Evolutionary conservation across 495 filamentous ascomycete genomes (phyloP).

Genomic region (Penicillium maclennaniae): DNA sequence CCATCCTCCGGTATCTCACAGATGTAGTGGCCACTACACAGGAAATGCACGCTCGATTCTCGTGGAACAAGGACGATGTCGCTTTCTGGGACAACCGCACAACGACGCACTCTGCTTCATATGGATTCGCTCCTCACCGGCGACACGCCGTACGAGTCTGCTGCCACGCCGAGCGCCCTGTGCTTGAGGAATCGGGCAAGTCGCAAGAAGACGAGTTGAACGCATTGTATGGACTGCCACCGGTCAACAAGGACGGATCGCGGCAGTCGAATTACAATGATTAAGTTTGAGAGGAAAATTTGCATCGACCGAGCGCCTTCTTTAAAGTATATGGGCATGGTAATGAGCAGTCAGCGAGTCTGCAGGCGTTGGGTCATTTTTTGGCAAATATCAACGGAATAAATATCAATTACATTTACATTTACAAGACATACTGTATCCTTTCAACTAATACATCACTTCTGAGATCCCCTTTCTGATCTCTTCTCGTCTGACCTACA

Average conservation of each 20-base stretch:
- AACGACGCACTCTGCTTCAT: conserved; percentile 58
- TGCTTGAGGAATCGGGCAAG: conserved; percentile 47
- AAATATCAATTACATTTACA: too few species aligned
- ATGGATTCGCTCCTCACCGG: conserved; percentile 59
- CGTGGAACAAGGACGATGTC: conserved; percentile 66
- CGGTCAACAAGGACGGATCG: conserved; percentile 58
- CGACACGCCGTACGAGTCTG: conserved; percentile 62
- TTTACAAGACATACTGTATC: too few species aligned
- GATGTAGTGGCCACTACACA: conserved; percentile 59
- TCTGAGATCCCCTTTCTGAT: too few species aligned
- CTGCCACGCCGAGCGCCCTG: conserved; percentile 54
- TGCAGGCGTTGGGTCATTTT: not conserved
- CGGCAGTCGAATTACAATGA: conserved; percentile 63
- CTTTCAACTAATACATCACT: too few species aligned
- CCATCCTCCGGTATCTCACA: conserved; percentile 62
- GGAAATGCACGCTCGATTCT: conserved; percentile 67
- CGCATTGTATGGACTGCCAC: conserved; percentile 46
- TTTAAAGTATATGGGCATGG: not conserved
- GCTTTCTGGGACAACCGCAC: conserved; percentile 76
- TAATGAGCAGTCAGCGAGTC: not conserved
- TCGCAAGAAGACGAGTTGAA: conserved; percentile 58
- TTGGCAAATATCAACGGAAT: not conserved
- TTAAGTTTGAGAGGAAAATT: conserved; percentile 22
- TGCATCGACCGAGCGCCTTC: not conserved
- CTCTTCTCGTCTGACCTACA: too few species aligned